A percentile compares a stretch with the other conserved stretches of the same genome.
These are phyloP conservation scores for Graphiopsis chlorocephala DNA, from an alignment of 2,329 filamentous ascomycete species.

Conservation along the genomic window DNA sequence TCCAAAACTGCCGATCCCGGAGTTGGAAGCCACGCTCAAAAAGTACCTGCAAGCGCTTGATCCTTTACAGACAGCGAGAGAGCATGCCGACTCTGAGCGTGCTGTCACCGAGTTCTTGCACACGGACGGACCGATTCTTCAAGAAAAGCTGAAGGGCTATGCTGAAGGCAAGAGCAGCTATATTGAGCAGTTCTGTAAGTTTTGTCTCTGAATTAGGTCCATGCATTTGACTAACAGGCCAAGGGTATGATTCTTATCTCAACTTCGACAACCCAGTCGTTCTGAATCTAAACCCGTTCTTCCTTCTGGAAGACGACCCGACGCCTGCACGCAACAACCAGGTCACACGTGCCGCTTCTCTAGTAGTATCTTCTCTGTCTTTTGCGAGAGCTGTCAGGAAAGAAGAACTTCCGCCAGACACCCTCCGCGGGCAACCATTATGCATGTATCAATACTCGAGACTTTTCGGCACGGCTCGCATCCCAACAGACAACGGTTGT, in stretches of 20 bases:
- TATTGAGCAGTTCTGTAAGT: conserved; percentile 96
- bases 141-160: conserved; percentile 87
- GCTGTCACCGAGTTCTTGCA: conserved; percentile 81
- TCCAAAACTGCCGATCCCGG: conserved; percentile 88
- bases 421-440: conserved; percentile 74
- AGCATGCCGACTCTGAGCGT: conserved; percentile 76
- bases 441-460: conserved; percentile 99
- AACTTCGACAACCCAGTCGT: conserved; percentile 98
- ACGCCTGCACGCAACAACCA: conserved; percentile 96
- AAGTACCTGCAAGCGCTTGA: conserved; percentile 77
- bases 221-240: conserved; percentile 1
- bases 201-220: neutral
- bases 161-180: conserved; percentile 89
- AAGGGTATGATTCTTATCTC: conserved; percentile 97
- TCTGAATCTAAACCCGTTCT: conserved; percentile 95
- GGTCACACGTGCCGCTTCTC: conserved; percentile 86
- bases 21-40: conserved; percentile 72
- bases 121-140: conserved; percentile 76
- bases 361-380: conserved; percentile 84
- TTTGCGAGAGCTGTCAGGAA: conserved; percentile 91
- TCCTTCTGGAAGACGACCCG: conserved; percentile 93
- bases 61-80: conserved; percentile 75
- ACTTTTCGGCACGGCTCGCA: conserved; percentile 88
- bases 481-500: conserved; percentile 91
- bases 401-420: conserved; percentile 90